Evolutionary conservation across 192 early-diverging fungal genomes (phyloP).

Genomic region (Coemansia sp.): DNA sequence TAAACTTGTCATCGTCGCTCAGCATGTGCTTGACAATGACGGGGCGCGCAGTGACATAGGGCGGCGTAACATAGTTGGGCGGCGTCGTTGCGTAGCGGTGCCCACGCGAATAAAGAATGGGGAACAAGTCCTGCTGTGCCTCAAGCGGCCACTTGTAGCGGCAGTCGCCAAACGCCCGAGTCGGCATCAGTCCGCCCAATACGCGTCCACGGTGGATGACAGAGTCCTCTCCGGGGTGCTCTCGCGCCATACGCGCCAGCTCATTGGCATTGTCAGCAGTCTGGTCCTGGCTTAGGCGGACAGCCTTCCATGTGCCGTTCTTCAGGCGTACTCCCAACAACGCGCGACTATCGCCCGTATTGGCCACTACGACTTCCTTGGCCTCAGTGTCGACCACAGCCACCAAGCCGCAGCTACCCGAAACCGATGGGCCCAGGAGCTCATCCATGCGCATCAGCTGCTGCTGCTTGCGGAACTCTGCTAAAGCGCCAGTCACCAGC

Average conservation of each 20-base stretch:
- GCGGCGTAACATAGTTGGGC: conserved; percentile 58
- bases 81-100: conserved; percentile 20
- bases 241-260: conserved; percentile 56
- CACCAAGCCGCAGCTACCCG: conserved; percentile 40
- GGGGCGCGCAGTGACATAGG: conserved; percentile 72
- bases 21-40: conserved; percentile 61
- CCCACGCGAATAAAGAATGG: conserved; percentile 17
- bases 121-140: conserved; percentile 43
- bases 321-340: conserved; percentile 40
- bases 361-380: conserved; percentile 31
- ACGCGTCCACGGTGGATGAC: conserved; percentile 61
- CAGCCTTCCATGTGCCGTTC: conserved; percentile 51
- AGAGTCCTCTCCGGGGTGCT: conserved; percentile 73
- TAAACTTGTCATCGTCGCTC: conserved; percentile 58
- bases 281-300: conserved; percentile 61
- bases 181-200: conserved; percentile 52
- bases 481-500: conserved; percentile 26
- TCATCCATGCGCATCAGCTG: conserved; percentile 24
- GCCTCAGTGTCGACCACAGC: conserved; percentile 26
- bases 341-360: conserved; percentile 40
- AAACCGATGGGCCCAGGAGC: conserved; percentile 41
- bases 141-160: conserved; percentile 64
- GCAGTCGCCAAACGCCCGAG: conserved; percentile 63
- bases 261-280: conserved; percentile 60
- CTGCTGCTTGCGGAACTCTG: conserved; percentile 18